Base-by-base conservation (phyloP, 2,329 filamentous ascomycete genomes). In the Chaetomiaceae sp. region DNA sequence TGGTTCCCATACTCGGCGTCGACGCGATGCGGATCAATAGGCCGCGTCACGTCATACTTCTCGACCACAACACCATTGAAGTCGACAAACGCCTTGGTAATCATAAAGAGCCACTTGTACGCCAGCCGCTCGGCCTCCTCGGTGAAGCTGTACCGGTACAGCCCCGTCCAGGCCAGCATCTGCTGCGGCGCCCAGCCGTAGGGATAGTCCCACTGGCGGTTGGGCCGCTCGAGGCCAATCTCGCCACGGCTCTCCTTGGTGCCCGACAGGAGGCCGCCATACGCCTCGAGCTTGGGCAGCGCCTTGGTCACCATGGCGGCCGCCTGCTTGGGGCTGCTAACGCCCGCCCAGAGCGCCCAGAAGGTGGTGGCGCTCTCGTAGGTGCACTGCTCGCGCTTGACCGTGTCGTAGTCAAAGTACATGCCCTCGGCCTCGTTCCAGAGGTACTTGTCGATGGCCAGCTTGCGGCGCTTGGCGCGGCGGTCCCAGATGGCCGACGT, bases 151-250 rank as follows among this genome's bases (percentile, higher is more conserved):
- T 97, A 99, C 17, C 91, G 86, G 64, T 91, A 81, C 55, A 99
- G 76, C 3, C 91, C 94, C 1, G 89, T 91, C 94, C 94, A 99
- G 1, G 94, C 92, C 38, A 99, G 82, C 75, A 99, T 97, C 75
- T 99, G 94, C 76, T 99, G 94, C 29, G 94, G 94, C 51, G 94
- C 94, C 94, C 94, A 99, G 55, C 94, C 94, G 67, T 94, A 97
- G 0, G 94, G 94, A 68, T 91, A 97, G 69, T 99, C 94, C 94
- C 94, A 99, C 69, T 99, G 94, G 63, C 94, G 84, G 70, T 96
- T 97, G 7, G 94, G 94, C 44, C 92, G 82, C 63, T 91, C 83
- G 36, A 96, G 72, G 12, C 88, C 85, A 57, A 96, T 76, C 29
- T 78, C 75, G 37, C 94, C 94, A 40, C 94, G 88, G 51, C 90